Base-by-base conservation (phyloP, 345 rosid genomes). In the Excoecaria agallocha region DNA sequence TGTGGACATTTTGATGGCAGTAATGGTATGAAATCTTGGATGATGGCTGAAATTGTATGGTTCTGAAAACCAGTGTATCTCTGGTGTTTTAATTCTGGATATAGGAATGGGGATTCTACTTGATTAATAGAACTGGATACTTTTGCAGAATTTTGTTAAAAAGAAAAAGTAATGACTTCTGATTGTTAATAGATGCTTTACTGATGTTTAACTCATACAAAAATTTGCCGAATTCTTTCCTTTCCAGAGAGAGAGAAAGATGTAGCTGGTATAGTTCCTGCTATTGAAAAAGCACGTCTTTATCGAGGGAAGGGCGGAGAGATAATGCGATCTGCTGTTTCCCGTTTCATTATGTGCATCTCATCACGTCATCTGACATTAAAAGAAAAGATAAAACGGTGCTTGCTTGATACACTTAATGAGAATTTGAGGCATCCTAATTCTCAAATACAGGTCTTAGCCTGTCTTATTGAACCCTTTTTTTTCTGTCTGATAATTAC, bases 271-370 rank as follows among this genome's bases (percentile, higher is more conserved):
- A 71, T 95, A 39, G 89, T 94, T 76, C 90, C 93, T 79, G 92
- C 91, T 74, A 90, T 94, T 75, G 98, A 95, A 82, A 93, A 93
- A 86, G 99, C 97, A 73, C 97, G 98, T 43, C 98, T 94, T 65
- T 95, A 91, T 76, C 94, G 97, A 48, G 99, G 99, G 69, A 95
- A 95, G 85, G 99, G 98, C 72, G 98, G 98, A 83, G 98, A 94
- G 78, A 92, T 94, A 81, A 94, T 94, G 98, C 95, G 98, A 11
- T 82, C 88, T 73, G 99, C 98, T 83, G 99, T 91, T 79, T 95
- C 99, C 63, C 90, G 97, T 61, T 90, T 89, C 72, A 87, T 91
- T 30, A 96, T 93, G 71, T 93, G 98, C 75, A 86, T 93, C 80
- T 89, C 99, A 48, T 67, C 80, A 63, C 85, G 91, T 24, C 84